Percentiles rank a stretch among this genome's conserved stretches.
These are phyloP conservation scores for Lathyrus aphaca DNA, from an alignment of 306 rosid species.

Conservation along the genomic window DNA sequence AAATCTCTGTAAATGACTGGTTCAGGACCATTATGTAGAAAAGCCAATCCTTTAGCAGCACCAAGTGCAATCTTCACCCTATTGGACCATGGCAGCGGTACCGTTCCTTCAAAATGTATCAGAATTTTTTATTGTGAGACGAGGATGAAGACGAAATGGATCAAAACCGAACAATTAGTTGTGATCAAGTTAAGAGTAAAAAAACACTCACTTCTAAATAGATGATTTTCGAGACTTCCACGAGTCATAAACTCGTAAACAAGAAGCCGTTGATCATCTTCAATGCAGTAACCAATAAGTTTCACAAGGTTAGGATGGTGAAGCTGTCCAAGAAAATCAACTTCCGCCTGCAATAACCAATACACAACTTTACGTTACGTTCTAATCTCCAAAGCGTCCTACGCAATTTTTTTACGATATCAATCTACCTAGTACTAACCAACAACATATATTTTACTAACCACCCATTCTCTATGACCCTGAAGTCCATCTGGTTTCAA, in stretches of 20 bases:
- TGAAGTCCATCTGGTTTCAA: slow-evolving; percentile 96
- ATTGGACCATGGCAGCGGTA: slow-evolving; percentile 95
- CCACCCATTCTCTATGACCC: slow-evolving; percentile 99
- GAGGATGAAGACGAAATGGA: slow-evolving; percentile 24
- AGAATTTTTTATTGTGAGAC: slow-evolving; percentile 40
- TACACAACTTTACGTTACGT: slow-evolving; percentile 38
- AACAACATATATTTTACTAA: slow-evolving; percentile 83
- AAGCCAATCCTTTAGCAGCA: slow-evolving; percentile 96
- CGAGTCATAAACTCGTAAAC: slow-evolving; percentile 97
- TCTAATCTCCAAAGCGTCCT: slow-evolving; percentile 40
- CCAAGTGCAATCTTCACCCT: slow-evolving; percentile 93
- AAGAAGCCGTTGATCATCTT: slow-evolving; percentile 89
- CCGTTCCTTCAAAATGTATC: slow-evolving; percentile 74
- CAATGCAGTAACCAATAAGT: slow-evolving; percentile 91
- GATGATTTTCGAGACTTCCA: slow-evolving; percentile 97
- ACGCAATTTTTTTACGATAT: slow-evolving; percentile 43
- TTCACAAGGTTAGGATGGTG: slow-evolving; percentile 95
- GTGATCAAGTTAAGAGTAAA: slow-evolving; percentile 7
- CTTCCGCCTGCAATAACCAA: slow-evolving; percentile 84
- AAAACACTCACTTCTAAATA: slow-evolving; percentile 82
- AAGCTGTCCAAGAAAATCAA: slow-evolving; percentile 94
- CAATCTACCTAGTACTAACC: slow-evolving; percentile 60
- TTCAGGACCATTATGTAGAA: slow-evolving; percentile 92
- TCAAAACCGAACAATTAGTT: not conserved
- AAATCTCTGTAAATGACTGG: slow-evolving; percentile 97